Conservation (phyloP, 2,329 filamentous ascomycete species). For the Bipolaris victoriae region DNA sequence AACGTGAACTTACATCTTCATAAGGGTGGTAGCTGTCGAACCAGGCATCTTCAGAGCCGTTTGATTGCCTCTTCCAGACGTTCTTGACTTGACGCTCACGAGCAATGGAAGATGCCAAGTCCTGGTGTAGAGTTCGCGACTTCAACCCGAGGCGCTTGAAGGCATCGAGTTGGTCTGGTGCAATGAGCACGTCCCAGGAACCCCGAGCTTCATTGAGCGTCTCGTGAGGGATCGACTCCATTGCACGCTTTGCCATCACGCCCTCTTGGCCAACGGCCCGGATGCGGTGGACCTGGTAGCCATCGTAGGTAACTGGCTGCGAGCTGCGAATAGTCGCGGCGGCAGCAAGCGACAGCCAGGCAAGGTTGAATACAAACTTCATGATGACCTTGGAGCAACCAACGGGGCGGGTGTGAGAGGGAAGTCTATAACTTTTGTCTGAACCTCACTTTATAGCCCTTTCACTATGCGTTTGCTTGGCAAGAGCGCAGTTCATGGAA, state of each 20-base stretch:
- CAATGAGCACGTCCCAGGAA: conserved; percentile 53
- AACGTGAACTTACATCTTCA: conserved; percentile 25
- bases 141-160: conserved; percentile 50
- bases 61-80: conserved; percentile 30
- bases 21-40: conserved; percentile 45
- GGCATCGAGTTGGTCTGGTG: conserved; percentile 46
- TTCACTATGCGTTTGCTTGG: not conserved
- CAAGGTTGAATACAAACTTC: conserved; percentile 23
- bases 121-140: conserved; percentile 50
- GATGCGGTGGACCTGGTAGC: conserved; percentile 51
- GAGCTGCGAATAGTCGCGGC: conserved; percentile 34
- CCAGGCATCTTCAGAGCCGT: conserved; percentile 29
- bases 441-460: conserved; percentile 9
- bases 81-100: conserved; percentile 54
- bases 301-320: conserved; percentile 44
- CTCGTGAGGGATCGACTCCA: conserved; percentile 46
- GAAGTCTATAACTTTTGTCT: not conserved
- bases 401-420: not conserved
- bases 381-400: conserved; percentile 14
- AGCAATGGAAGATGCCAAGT: conserved; percentile 54
- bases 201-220: conserved; percentile 45
- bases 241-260: conserved; percentile 41
- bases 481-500: not conserved
- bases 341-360: conserved; percentile 24
- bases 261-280: conserved; percentile 41